Evolutionary conservation across 2,329 filamentous ascomycete genomes (phyloP).

Genomic region (Dactylellina drechsleri): DNA sequence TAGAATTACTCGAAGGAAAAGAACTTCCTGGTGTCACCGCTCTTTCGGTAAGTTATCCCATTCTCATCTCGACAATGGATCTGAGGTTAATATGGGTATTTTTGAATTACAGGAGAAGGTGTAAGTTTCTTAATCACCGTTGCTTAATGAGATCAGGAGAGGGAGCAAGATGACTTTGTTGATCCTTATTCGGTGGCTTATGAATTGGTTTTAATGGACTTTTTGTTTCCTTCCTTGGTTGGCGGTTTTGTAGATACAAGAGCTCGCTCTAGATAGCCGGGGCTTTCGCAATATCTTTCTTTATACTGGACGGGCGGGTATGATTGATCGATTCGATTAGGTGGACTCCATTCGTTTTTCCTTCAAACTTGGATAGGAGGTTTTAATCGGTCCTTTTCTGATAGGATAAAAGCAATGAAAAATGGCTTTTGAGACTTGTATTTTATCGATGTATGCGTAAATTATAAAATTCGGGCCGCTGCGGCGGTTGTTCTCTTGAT

Average conservation of each 20-base stretch:
- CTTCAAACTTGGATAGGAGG: neutral
- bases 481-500: too few species aligned
- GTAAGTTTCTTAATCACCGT: constrained; percentile 34
- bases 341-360: constrained; percentile 8
- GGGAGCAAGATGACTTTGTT: constrained; percentile 10
- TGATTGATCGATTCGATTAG: neutral
- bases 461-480: too few species aligned
- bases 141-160: neutral
- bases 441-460: too few species aligned
- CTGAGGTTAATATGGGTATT: constrained; percentile 3
- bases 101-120: constrained; percentile 28
- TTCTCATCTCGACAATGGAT: neutral
- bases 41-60: constrained; percentile 69
- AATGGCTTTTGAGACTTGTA: neutral
- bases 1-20: constrained; percentile 98
- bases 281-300: constrained; percentile 2
- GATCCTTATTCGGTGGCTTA: constrained; percentile 11
- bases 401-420: neutral
- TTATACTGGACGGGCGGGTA: too few species aligned
- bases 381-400: constrained; percentile 1
- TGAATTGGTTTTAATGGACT: neutral
- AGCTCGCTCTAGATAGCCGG: constrained; percentile 38
- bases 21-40: constrained; percentile 92
- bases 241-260: constrained; percentile 46
- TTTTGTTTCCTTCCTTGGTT: constrained; percentile 5